Evolutionary conservation across 1,284 basidiomycete genomes (phyloP), one percentile per base, ranked within the genome.

Genomic region (Austroboletus novae-zelandiae): DNA sequence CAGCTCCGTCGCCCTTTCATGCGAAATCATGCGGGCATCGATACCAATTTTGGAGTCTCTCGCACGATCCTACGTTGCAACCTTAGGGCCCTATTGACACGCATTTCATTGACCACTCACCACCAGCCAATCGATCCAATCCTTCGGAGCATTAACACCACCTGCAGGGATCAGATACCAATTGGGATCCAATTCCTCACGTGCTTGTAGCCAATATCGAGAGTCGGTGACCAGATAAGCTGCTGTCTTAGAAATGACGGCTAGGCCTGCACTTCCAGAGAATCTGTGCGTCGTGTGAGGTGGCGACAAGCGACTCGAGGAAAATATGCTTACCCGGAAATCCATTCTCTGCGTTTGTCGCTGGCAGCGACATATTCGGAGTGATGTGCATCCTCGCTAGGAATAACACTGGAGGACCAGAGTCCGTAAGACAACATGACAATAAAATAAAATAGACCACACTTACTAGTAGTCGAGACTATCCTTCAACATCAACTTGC

Each of bases 201-300:
- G 77, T 7, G 94, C 93, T 70, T 95, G 92, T 1, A 87, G 66
- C 86, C 91, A 96, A 68, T 97, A 97, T 27, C 93, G 80, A 25
- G 92, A 91, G 68, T 98, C 94, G 18, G 86, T 88, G 57, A 95
- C 79, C 27, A 97, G 76, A 58, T 88, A 87, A 4, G 86, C 85
- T 3, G 75, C 71, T 2, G 76, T 76, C 58, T 74, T 74, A 1
- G 88, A 85, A 20, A 96, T 72, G 40, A 98, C 76, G 6, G 89
- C 94, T 45, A 84, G 80, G 8, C 94, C 94, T 4, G 89, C 86
- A n/a, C 86, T 85, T 13, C 94, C 94, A 17, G 83, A 81, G 67
- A 97, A 97, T 17, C 90, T 92, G 57, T 40, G 48, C 18, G 51
- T 34, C 30, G 18, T 30, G 40, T 56, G 43, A 48, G 48, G 41